Base-by-base conservation (phyloP, 441 rosid genomes). In the Corymbia calophylla region DNA sequence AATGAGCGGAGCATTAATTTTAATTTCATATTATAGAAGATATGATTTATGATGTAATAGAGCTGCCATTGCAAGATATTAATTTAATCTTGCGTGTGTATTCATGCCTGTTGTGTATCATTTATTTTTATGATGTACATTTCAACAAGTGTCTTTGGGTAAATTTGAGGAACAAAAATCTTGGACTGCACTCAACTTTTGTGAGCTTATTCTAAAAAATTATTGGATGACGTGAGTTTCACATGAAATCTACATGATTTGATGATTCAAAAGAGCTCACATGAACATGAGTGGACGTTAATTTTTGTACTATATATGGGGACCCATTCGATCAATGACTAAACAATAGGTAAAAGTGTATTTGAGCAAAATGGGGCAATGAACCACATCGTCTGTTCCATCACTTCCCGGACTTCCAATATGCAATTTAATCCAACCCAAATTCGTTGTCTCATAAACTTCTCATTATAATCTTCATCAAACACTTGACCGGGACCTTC, bases 291-390 rank as follows among this genome's bases (percentile, higher is more conserved):
- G 23, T 25, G 23, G n/a, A 10, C 1, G 21, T 25, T 23, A 60
- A 87, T 35, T 44, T 87, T 6, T 87, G 44, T 66, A 15, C 53
- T 18, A 18, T 70, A 66, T 35, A 49, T 64, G 7, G 32, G 53
- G 4, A 87, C 94, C 90, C 85, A 96, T 98, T 89, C 96, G 94
- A 89, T 93, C 96, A 25, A 97, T 97, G 13, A 95, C 94, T 60
- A 97, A 96, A 87, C 89, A 82, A 88, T 97, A 96, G 15, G 62
- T 93, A 93, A 95, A 96, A 51, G 94, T 94, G 48, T 94, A 94
- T 80, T 96, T 95, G 9, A 97, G 97, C 73, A 93, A 87, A 90
- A 96, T 91, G 18, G 97, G 98, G 90, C 99, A 95, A 35, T 96
- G 96, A 68, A 96, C 93, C 35, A 95, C 94, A 3, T 96, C 96